Percentiles rank a stretch among this genome's conserved stretches.
phyloP scores from a whole-genome alignment of 2,329 filamentous ascomycete species.

The Elsinoe arachidis region DNA sequence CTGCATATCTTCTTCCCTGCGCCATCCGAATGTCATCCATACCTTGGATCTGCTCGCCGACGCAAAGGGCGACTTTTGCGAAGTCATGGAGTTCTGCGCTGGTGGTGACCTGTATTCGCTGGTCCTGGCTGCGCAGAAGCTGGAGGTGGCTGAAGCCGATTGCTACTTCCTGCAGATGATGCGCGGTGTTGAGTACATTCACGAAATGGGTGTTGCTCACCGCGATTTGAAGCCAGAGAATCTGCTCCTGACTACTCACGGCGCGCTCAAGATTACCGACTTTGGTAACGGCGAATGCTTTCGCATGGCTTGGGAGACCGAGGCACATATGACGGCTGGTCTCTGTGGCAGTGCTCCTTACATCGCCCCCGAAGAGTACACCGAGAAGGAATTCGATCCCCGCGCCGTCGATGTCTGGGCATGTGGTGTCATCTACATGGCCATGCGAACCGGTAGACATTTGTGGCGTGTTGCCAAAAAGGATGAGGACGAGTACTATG shows the following conservation, averaged over 20 bases:
- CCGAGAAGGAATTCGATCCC: constrained; percentile 91
- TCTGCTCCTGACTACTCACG: constrained; percentile 82
- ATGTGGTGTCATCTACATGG: constrained; percentile 98
- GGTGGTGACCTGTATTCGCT: constrained; percentile 93
- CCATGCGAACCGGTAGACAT: constrained; percentile 92
- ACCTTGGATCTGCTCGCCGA: constrained; percentile 93
- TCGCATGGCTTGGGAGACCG: constrained; percentile 98
- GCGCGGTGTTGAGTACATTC: constrained; percentile 97
- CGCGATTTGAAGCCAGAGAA: constrained; percentile 97
- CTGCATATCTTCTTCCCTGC: constrained; percentile 93
- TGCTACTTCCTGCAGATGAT: constrained; percentile 99
- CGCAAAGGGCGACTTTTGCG: constrained; percentile 93
- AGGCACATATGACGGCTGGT: constrained; percentile 95
- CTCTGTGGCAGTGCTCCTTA: constrained; percentile 95
- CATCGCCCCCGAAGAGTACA: constrained; percentile 94
- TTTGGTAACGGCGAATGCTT: constrained; percentile 99
- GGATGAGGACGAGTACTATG: constrained; percentile 96
- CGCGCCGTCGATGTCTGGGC: constrained; percentile 98
- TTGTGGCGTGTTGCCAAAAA: constrained; percentile 95
- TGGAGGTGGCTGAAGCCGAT: constrained; percentile 87
- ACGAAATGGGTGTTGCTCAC: constrained; percentile 98
- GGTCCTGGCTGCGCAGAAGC: constrained; percentile 80
- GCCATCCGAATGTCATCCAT: constrained; percentile 96
- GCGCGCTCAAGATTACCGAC: constrained; percentile 92
- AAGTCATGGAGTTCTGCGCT: constrained; percentile 98